Evolutionary conservation across 345 rosid species (phyloP).

Genomic region (Populus nigra): DNA sequence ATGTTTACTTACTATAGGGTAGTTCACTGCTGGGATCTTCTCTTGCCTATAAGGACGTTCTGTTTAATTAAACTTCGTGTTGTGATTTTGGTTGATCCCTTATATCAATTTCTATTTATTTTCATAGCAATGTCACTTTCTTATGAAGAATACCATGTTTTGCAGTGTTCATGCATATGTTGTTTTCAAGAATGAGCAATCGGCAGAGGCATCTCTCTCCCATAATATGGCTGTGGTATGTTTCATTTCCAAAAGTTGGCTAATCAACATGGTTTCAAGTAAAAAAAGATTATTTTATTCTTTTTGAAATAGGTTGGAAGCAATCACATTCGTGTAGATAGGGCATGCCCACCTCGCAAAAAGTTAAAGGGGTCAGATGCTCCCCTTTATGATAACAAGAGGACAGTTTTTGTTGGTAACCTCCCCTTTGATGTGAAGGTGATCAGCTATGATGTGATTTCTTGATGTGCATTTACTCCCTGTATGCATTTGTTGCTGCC

Average conservation of each 20-base stretch:
- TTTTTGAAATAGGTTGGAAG: slow-evolving; percentile 58
- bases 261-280: neutral
- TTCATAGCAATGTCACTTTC: neutral
- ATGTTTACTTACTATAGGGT: neutral
- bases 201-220: slow-evolving; percentile 75
- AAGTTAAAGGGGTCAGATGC: slow-evolving; percentile 62
- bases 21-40: neutral
- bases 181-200: slow-evolving; percentile 76
- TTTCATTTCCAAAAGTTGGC: neutral
- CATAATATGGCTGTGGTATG: slow-evolving; percentile 94
- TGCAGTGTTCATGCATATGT: slow-evolving; percentile 91
- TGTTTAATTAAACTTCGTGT: neutral
- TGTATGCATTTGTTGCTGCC: neutral
- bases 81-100: neutral
- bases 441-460: slow-evolving; percentile 7
- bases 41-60: neutral
- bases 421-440: slow-evolving; percentile 98
- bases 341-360: slow-evolving; percentile 96
- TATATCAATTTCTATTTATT: neutral
- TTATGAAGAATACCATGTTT: slow-evolving; percentile 12
- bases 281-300: neutral
- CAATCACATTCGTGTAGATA: slow-evolving; percentile 89
- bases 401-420: slow-evolving; percentile 88
- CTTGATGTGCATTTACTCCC: neutral
- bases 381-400: slow-evolving; percentile 68